phyloP scores from a whole-genome alignment of 1,139 yeast species.

The Pichia cactophila region DNA sequence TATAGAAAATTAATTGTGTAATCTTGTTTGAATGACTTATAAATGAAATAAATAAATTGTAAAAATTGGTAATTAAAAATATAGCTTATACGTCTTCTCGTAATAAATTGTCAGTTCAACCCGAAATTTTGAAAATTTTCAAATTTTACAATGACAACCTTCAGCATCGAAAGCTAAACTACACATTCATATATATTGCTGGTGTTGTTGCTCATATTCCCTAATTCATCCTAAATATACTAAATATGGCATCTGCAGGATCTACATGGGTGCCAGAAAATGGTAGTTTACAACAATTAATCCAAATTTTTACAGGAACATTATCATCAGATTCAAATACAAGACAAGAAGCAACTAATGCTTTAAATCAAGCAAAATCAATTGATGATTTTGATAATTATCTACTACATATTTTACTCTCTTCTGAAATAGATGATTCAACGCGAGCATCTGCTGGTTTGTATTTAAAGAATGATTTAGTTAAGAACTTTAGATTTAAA shows the following conservation, averaged over 20 bases:
- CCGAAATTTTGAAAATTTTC: not conserved
- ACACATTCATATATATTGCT: no score
- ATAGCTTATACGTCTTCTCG: no score
- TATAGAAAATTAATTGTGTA: not conserved
- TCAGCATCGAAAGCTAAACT: no score
- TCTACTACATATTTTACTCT: slow-evolving; percentile 61
- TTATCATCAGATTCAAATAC: slow-evolving; percentile 49
- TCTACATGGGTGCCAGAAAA: slow-evolving; percentile 56
- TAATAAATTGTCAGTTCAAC: not conserved
- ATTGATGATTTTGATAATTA: slow-evolving; percentile 79
- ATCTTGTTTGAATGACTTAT: not conserved
- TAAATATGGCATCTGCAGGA: not conserved
- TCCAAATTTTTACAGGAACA: slow-evolving; percentile 56
- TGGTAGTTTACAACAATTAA: slow-evolving; percentile 53
- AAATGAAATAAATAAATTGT: no score
- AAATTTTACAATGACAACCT: no score
- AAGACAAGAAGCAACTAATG: slow-evolving; percentile 56
- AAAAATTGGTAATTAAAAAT: no score
- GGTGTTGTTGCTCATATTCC: not conserved
- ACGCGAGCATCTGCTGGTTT: slow-evolving; percentile 88
- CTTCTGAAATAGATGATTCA: slow-evolving; percentile 35
- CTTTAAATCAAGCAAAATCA: slow-evolving; percentile 56
- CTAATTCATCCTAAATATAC: not conserved
- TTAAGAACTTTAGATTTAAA: slow-evolving; percentile 28
- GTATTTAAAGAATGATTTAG: slow-evolving; percentile 63